Evolutionary conservation across 2,329 filamentous ascomycete genomes (phyloP).

Genomic region (Talaromyces sp.): DNA sequence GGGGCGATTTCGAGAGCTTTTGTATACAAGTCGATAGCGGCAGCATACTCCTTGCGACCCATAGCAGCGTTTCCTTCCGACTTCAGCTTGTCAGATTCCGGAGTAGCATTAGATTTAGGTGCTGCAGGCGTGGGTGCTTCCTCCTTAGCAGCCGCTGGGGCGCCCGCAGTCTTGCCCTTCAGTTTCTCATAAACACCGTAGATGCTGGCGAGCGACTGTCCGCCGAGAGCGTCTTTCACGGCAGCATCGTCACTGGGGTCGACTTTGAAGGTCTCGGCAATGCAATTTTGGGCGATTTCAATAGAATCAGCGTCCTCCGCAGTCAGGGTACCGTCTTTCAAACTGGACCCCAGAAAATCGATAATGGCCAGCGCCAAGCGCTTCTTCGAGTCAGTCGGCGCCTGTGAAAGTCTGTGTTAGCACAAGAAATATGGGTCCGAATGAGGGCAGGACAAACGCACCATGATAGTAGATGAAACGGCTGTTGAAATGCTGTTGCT

Average conservation of each 20-base stretch:
- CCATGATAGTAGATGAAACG: conserved; percentile 4
- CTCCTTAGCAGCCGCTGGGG: conserved; percentile 35
- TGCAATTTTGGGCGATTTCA: conserved; percentile 90
- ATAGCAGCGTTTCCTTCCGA: conserved; percentile 89
- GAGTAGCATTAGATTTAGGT: conserved; percentile 41
- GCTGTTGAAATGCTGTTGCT: neutral
- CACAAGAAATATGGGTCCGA: neutral
- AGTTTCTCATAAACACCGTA: conserved; percentile 96
- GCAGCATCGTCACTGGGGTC: conserved; percentile 72
- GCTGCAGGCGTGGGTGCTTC: conserved; percentile 17
- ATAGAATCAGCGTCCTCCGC: conserved; percentile 88
- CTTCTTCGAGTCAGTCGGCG: conserved; percentile 58
- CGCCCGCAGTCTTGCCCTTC: conserved; percentile 55
- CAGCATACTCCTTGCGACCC: conserved; percentile 82
- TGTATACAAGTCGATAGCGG: conserved; percentile 81
- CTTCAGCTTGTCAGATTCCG: conserved; percentile 83
- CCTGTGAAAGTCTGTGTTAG: conserved; percentile 19
- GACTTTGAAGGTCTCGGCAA: conserved; percentile 91
- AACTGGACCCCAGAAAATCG: conserved; percentile 81
- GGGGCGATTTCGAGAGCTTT: conserved; percentile 76
- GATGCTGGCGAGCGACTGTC: conserved; percentile 82
- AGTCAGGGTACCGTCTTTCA: conserved; percentile 80
- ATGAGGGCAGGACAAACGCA: neutral
- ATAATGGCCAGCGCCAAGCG: conserved; percentile 95
- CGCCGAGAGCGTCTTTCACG: conserved; percentile 70